Conservation (phyloP, 306 rosid genomes). For the Parietaria judaica region DNA sequence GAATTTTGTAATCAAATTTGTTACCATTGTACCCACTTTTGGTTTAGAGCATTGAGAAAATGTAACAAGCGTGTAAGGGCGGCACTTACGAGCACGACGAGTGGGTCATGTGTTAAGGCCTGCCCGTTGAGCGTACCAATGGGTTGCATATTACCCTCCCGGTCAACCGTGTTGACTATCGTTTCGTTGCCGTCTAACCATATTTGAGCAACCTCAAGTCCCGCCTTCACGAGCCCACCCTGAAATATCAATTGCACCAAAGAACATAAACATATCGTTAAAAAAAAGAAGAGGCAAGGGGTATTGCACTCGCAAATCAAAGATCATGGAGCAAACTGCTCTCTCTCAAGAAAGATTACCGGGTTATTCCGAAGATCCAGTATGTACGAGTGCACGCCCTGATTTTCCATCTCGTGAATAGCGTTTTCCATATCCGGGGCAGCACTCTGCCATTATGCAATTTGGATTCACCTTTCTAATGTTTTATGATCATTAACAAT, state of each 20-base stretch:
- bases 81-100: constrained; percentile 75
- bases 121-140: constrained; percentile 81
- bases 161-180: constrained; percentile 79
- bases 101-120: constrained; percentile 92
- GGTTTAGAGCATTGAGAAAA: background rate
- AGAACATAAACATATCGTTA: background rate
- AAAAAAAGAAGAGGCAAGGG: constrained; percentile 2
- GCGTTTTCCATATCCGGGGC: constrained; percentile 85
- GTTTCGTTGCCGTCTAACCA: constrained; percentile 98
- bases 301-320: background rate
- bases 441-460: constrained; percentile 47
- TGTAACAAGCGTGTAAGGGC: background rate
- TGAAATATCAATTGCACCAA: constrained; percentile 25
- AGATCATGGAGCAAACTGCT: background rate
- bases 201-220: constrained; percentile 93
- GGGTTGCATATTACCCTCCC: constrained; percentile 72
- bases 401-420: constrained; percentile 63
- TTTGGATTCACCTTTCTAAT: background rate
- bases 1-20: too few species aligned
- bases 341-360: constrained; percentile 30
- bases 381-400: constrained; percentile 87
- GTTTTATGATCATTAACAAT: background rate
- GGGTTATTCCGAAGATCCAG: constrained; percentile 93
- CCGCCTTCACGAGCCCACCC: constrained; percentile 92
- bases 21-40: background rate